These are phyloP conservation scores for Paraphaeosphaeria sporulosa DNA, from an alignment of 2,329 filamentous ascomycete species.

Conservation along the genomic window DNA sequence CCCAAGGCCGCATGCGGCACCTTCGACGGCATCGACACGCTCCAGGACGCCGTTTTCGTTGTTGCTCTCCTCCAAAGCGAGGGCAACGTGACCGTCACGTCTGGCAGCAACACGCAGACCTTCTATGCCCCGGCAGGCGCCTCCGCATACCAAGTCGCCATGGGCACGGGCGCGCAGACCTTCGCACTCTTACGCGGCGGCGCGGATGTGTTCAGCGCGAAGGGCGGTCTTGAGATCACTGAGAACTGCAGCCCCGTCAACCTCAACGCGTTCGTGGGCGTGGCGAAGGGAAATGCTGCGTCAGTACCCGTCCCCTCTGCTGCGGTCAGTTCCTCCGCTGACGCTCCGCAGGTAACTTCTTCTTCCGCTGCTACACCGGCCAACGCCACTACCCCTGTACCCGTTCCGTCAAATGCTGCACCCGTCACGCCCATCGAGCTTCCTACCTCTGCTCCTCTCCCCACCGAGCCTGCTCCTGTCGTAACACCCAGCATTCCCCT, in stretches of 20 bases:
- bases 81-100: constrained; percentile 56
- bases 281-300: constrained; percentile 49
- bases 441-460: background rate
- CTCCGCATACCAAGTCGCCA: constrained; percentile 54
- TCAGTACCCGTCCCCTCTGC: background rate
- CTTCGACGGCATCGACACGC: constrained; percentile 58
- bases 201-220: constrained; percentile 54
- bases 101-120: constrained; percentile 53
- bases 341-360: constrained; percentile 3
- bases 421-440: background rate
- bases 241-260: constrained; percentile 63
- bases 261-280: constrained; percentile 65
- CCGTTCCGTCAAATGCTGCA: background rate
- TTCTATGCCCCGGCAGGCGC: constrained; percentile 58
- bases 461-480: background rate
- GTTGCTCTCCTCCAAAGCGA: constrained; percentile 59
- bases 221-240: constrained; percentile 60
- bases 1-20: constrained; percentile 53
- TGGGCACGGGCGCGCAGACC: constrained; percentile 57
- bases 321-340: constrained; percentile 1
- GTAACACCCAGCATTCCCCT: background rate
- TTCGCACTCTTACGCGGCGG: constrained; percentile 57
- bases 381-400: background rate
- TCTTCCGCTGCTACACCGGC: background rate
- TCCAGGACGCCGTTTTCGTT: constrained; percentile 61